A percentile compares a stretch with the other conserved stretches of the same genome.
These are phyloP conservation scores for Hypoxylon lienhwacheense DNA, from an alignment of 495 filamentous ascomycete genomes.

Conservation along the genomic window DNA sequence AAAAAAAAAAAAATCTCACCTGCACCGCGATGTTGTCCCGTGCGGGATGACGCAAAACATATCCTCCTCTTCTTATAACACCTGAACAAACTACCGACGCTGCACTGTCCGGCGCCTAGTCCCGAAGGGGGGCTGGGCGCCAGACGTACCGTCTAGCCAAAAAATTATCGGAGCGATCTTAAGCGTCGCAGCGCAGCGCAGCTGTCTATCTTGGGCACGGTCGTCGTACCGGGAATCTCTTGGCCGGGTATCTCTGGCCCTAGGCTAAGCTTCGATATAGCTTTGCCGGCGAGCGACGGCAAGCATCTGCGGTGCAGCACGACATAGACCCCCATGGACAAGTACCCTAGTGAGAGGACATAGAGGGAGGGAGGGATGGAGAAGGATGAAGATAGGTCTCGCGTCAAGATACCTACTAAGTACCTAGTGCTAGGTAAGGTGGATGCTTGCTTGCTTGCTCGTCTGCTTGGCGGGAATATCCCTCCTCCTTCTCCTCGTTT, in stretches of 20 bases:
- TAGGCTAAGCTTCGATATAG: constrained; percentile 35
- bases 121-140: constrained; percentile 32
- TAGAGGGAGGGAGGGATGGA: neutral
- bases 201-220: constrained; percentile 35
- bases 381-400: too few relatives aligned
- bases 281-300: constrained; percentile 36
- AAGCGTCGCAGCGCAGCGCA: constrained; percentile 36
- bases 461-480: constrained; percentile 28
- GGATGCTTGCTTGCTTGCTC: constrained; percentile 18
- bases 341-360: neutral
- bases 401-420: too few relatives aligned
- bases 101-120: constrained; percentile 32
- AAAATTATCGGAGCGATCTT: constrained; percentile 37
- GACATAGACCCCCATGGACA: neutral
- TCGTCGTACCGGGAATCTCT: constrained; percentile 36
- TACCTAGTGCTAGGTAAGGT: constrained; percentile 2
- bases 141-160: constrained; percentile 34
- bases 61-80: constrained; percentile 19
- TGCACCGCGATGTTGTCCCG: constrained; percentile 22
- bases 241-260: constrained; percentile 28
- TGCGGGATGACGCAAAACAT: constrained; percentile 30
- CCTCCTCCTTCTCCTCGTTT: constrained; percentile 13
- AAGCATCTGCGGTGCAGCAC: constrained; percentile 30
- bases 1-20: neutral
- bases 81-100: constrained; percentile 26